Conservation (phyloP, 768 basidiomycete genomes). For the Pleurotus giganteus region DNA sequence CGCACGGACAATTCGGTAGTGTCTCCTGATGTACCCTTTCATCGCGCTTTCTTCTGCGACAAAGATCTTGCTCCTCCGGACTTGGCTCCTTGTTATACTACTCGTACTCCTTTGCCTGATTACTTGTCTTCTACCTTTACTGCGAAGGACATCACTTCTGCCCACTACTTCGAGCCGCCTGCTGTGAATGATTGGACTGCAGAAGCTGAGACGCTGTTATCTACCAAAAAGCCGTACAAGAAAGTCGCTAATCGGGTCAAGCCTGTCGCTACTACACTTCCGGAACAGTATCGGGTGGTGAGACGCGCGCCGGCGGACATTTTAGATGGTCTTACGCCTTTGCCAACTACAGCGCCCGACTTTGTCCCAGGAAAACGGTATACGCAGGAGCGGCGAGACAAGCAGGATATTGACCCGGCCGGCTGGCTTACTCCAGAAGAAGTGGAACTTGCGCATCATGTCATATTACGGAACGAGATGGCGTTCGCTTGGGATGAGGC, state of each 20-base stretch:
- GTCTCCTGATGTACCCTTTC: too few relatives aligned
- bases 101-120: too few relatives aligned
- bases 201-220: neutral
- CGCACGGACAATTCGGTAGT: too few relatives aligned
- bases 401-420: conserved; percentile 17
- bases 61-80: too few relatives aligned
- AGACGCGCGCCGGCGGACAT: conserved; percentile 23
- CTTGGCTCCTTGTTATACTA: too few relatives aligned
- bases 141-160: too few relatives aligned
- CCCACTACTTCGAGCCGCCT: too few relatives aligned
- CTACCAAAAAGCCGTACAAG: neutral
- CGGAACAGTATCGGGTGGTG: conserved; percentile 18
- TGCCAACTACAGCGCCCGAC: conserved; percentile 17
- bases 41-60: too few relatives aligned
- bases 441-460: conserved; percentile 18
- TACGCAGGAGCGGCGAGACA: conserved; percentile 19
- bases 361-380: conserved; percentile 19
- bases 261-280: conserved; percentile 15
- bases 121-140: too few relatives aligned
- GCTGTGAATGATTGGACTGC: too few relatives aligned
- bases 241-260: conserved; percentile 17
- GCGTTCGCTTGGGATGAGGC: conserved; percentile 29
- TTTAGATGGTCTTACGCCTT: conserved; percentile 15
- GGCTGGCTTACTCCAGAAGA: conserved; percentile 27
- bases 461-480: conserved; percentile 21